phyloP scores from a whole-genome alignment of 83 land plant species.

The Picea mariana region DNA sequence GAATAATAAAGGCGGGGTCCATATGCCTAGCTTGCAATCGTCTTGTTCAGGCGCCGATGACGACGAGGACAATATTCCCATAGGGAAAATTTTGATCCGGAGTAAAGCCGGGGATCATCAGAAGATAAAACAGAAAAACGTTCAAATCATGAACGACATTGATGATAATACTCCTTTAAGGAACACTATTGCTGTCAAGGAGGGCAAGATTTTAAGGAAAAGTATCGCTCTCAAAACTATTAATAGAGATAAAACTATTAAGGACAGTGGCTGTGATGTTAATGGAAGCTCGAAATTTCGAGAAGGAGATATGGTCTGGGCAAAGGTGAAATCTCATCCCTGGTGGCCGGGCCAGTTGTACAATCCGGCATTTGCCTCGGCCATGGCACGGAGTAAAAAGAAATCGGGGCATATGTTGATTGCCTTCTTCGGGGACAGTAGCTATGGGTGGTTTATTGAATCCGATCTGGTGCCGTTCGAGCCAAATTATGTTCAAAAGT shows the following conservation, averaged over 20 bases:
- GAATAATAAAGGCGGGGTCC: background rate
- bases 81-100: background rate
- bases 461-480: constrained; percentile 71
- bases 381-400: constrained; percentile 35
- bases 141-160: background rate
- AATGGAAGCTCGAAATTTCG: background rate
- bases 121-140: background rate
- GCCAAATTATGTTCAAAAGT: constrained; percentile 51
- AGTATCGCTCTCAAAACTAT: background rate
- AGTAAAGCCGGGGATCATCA: background rate
- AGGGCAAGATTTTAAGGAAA: background rate
- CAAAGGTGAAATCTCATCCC: constrained; percentile 80
- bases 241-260: too few species aligned
- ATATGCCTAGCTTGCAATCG: background rate
- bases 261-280: background rate
- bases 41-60: background rate
- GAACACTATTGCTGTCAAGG: background rate
- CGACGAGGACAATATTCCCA: background rate
- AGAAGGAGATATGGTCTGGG: constrained; percentile 84
- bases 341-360: constrained; percentile 87
- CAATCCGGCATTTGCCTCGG: constrained; percentile 55
- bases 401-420: constrained; percentile 64
- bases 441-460: constrained; percentile 79
- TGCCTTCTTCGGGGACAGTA: constrained; percentile 82
- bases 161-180: background rate